Conservation (phyloP, 2,329 filamentous ascomycete species). For the Colletotrichum sp. region DNA sequence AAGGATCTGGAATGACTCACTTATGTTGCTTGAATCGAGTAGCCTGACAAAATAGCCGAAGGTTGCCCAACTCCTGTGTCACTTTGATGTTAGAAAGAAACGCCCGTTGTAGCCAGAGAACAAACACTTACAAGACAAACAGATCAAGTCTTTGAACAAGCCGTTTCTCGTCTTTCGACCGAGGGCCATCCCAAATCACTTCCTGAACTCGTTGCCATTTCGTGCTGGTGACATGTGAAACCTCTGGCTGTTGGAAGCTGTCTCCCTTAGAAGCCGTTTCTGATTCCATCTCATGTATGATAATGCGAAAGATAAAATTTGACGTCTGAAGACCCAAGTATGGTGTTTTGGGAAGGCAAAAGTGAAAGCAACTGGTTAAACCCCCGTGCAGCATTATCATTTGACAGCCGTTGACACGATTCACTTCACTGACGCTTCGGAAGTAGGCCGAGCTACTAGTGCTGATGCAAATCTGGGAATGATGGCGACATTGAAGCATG, state of each 20-base stretch:
- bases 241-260: not conserved
- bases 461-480: not conserved
- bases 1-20: not conserved
- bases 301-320: not conserved
- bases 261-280: not conserved
- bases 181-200: not conserved
- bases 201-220: not conserved
- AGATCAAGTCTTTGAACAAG: not conserved
- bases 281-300: not conserved
- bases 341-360: not conserved
- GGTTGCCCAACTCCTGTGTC: not conserved
- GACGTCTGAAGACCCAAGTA: not conserved
- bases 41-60: not conserved
- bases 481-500: not conserved
- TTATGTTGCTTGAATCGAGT: not conserved
- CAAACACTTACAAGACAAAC: not conserved
- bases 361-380: not conserved
- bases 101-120: not conserved
- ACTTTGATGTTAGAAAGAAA: not conserved
- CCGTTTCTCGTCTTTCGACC: not conserved
- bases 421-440: fast-evolving
- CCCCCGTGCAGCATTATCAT: not conserved
- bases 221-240: not conserved
- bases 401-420: not conserved
- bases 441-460: not conserved